Conservation (phyloP, 1,139 yeast species). For the Geotrichum restrictum region DNA sequence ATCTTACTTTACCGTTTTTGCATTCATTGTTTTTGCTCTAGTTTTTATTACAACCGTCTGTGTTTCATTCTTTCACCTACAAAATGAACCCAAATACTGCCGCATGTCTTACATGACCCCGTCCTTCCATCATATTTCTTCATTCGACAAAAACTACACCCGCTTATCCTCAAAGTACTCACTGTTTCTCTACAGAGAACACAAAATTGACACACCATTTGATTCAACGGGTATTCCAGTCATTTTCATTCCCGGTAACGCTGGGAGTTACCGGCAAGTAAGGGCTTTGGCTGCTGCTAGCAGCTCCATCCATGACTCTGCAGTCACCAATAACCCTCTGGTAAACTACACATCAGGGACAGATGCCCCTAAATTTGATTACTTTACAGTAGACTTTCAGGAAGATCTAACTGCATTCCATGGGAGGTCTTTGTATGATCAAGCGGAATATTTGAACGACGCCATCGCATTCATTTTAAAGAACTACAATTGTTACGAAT, state of each 20-base stretch:
- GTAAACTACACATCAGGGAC: neutral
- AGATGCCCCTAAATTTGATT: slow-evolving; percentile 47
- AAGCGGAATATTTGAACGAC: slow-evolving; percentile 88
- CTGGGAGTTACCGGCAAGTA: slow-evolving; percentile 77
- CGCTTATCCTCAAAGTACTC: slow-evolving; percentile 70
- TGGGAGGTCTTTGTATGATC: slow-evolving; percentile 88
- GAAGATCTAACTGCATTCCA: slow-evolving; percentile 97
- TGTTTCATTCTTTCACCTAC: slow-evolving; percentile 14
- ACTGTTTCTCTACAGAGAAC: slow-evolving; percentile 57
- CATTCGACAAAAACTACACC: slow-evolving; percentile 54
- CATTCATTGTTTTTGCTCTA: neutral
- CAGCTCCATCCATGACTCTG: slow-evolving; percentile 41
- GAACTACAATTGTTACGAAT: slow-evolving; percentile 47
- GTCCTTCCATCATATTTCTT: slow-evolving; percentile 64
- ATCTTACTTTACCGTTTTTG: slow-evolving; percentile 2
- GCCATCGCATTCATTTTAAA: slow-evolving; percentile 73
- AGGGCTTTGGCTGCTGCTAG: slow-evolving; percentile 75
- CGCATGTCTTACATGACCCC: slow-evolving; percentile 45
- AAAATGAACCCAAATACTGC: slow-evolving; percentile 23
- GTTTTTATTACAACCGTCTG: slow-evolving; percentile 3
- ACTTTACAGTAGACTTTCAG: slow-evolving; percentile 87
- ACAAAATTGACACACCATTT: slow-evolving; percentile 40
- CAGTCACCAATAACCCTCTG: slow-evolving; percentile 9
- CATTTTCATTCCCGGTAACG: slow-evolving; percentile 82
- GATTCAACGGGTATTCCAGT: slow-evolving; percentile 69